Evolutionary conservation across 2,329 filamentous ascomycete species (phyloP), one percentile per base, ranked within the genome.

Genomic region (Tolypocladium paradoxum): DNA sequence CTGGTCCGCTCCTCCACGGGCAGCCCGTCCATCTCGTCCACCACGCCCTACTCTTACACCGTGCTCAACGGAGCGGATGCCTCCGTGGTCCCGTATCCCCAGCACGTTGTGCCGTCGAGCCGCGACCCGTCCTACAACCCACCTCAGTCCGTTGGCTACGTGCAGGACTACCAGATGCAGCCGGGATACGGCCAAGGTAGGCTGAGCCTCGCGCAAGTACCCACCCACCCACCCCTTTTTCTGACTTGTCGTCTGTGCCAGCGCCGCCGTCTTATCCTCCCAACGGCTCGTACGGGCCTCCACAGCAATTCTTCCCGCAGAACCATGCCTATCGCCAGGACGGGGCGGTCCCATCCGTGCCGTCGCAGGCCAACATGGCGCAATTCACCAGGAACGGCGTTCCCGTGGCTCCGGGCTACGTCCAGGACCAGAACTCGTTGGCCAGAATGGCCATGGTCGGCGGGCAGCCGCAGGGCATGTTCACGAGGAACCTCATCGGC

Each of bases 401-500:
- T 40, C 52, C 55, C 3, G 49, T 56, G 34, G 52, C 58, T 9
- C 53, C 61, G 18, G 59, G 60, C 8, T 68, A 66, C 48, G 54
- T 56, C 9, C 65, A 68, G 49, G 68, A 70, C 43, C 64, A 65
- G 43, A 62, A 55, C 38, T 55, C 60, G 4, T 53, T 68, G 37
- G 59, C 66, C 27, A 62, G 68, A 45, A 68, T 70, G 62, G 65
- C 68, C 6, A 65, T 69, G 55, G 66, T 65, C 6, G 66, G 78
- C 68, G 64, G 63, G 6, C 76, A 77, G 50, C 83, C 85, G 1
- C 83, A 84, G 37, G 89, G 88, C 53, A 95, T 95, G 89, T 96
- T 92, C 65, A 96, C 91, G 0, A 78, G 92, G 51, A 99, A 97
- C 64, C 79, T 99, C 11, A 97, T 99, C 58, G 93, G 93, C 2